These are phyloP conservation scores for Fraxinus sp. DNA, from an alignment of 305 asterid genomes.

Conservation along the genomic window DNA sequence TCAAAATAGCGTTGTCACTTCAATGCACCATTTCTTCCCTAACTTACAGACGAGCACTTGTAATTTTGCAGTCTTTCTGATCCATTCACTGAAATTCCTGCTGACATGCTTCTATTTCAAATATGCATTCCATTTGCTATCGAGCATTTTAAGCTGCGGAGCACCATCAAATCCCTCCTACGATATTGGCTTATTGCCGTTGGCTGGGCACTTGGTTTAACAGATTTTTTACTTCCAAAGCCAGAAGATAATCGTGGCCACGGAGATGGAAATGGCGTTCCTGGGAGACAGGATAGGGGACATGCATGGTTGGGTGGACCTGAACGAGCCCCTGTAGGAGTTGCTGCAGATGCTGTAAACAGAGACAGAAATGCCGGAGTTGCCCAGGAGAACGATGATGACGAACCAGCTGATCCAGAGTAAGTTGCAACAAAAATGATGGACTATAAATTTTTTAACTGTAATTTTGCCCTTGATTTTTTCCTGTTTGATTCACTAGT, in stretches of 20 bases:
- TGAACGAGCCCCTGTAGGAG: conserved; percentile 47
- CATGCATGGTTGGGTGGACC: conserved; percentile 57
- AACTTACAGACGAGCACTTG: not conserved
- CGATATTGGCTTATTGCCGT: conserved; percentile 93
- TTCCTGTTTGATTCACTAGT: not conserved
- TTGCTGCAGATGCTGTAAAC: conserved; percentile 51
- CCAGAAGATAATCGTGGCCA: conserved; percentile 81
- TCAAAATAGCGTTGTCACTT: conserved; percentile 1
- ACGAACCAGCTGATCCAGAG: conserved; percentile 73
- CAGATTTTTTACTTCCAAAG: conserved; percentile 81
- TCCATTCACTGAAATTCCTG: conserved; percentile 97
- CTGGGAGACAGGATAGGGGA: conserved; percentile 67
- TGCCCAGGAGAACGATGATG: conserved; percentile 55
- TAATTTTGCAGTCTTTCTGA: conserved; percentile 75
- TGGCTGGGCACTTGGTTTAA: conserved; percentile 95
- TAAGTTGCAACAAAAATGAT: conserved; percentile 42
- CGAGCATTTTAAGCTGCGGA: conserved; percentile 88
- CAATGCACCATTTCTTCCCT: conserved; percentile 7
- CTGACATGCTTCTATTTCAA: conserved; percentile 96
- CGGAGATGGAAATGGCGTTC: conserved; percentile 70
- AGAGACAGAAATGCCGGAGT: conserved; percentile 53
- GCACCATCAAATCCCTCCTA: conserved; percentile 82
- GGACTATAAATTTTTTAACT: not conserved
- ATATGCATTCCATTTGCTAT: conserved; percentile 98
- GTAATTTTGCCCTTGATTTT: not conserved